A percentile compares a stretch with the other conserved stretches of the same genome.
Conservation (phyloP, 192 early-diverging fungal species). For the Podila epigama region DNA sequence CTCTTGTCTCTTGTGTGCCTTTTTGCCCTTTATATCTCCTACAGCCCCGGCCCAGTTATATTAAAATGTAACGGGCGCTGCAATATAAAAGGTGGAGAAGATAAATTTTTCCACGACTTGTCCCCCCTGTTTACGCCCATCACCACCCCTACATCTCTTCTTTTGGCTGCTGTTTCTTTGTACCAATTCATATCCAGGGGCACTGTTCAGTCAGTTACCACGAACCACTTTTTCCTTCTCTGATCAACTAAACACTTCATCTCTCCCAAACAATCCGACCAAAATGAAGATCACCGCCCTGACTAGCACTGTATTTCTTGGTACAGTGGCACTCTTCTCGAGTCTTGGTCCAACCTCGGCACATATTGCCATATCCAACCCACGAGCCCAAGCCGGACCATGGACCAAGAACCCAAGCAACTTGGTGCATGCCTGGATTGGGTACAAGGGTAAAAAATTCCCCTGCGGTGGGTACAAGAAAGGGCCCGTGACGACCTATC, state of each 20-base stretch:
- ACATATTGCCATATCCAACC: constrained; percentile 47
- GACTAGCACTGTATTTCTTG: constrained; percentile 11
- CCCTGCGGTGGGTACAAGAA: constrained; percentile 52
- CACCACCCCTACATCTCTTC: not conserved
- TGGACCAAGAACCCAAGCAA: constrained; percentile 26
- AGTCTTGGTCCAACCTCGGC: constrained; percentile 27
- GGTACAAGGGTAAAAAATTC: constrained; percentile 42
- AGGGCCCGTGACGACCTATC: constrained; percentile 50
- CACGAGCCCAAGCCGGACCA: constrained; percentile 42
- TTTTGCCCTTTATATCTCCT: too few relatives aligned
- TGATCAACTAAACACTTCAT: too few relatives aligned
- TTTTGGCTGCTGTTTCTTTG: not conserved
- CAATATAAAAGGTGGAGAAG: too few relatives aligned
- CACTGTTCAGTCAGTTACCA: too few relatives aligned
- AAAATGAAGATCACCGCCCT: constrained; percentile 31
- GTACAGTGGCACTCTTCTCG: constrained; percentile 18
- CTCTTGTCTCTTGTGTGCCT: not conserved
- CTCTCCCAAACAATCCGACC: not conserved
- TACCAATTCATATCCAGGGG: not conserved
- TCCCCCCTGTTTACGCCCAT: not conserved
- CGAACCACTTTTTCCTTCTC: too few relatives aligned
- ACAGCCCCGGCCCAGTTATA: too few relatives aligned
- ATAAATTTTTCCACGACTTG: too few relatives aligned
- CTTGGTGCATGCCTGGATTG: constrained; percentile 33
- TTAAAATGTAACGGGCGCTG: too few relatives aligned